Conservation (phyloP, 1,284 basidiomycete genomes). For the Cutaneotrichosporon cyanovorans region DNA sequence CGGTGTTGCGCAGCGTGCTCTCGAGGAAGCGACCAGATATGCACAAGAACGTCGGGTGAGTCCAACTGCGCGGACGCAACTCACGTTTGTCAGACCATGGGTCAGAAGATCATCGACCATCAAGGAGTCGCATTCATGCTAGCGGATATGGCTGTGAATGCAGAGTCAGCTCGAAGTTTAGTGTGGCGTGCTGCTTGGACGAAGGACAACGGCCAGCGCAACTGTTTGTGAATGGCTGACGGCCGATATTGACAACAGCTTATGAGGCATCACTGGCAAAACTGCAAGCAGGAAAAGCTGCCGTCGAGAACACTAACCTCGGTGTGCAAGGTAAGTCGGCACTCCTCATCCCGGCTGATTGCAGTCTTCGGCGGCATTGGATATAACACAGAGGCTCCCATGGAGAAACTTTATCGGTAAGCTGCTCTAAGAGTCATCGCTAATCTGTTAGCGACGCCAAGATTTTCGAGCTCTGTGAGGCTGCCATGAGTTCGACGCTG, state of each 20-base stretch:
- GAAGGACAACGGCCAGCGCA: slow-evolving; percentile 50
- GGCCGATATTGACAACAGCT: slow-evolving; percentile 25
- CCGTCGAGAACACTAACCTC: slow-evolving; percentile 48
- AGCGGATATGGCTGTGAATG: slow-evolving; percentile 53
- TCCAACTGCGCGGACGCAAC: neutral
- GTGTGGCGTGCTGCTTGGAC: slow-evolving; percentile 51
- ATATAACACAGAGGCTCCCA: slow-evolving; percentile 52
- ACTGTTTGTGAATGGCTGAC: slow-evolving; percentile 33
- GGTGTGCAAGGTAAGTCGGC: slow-evolving; percentile 45
- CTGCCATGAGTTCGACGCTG: neutral
- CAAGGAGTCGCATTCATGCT: slow-evolving; percentile 53
- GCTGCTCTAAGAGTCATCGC: slow-evolving; percentile 10
- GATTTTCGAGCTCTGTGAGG: slow-evolving; percentile 49
- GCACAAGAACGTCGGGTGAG: slow-evolving; percentile 49
- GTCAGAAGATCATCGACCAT: slow-evolving; percentile 52
- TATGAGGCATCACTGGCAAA: slow-evolving; percentile 54
- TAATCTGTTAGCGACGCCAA: slow-evolving; percentile 40
- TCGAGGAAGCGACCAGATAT: slow-evolving; percentile 52
- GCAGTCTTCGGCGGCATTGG: slow-evolving; percentile 48
- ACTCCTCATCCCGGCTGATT: neutral
- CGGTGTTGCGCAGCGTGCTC: slow-evolving; percentile 51
- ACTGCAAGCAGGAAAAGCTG: slow-evolving; percentile 46
- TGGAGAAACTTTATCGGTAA: slow-evolving; percentile 52
- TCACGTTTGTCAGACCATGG: slow-evolving; percentile 50
- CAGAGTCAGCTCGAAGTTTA: slow-evolving; percentile 48